A percentile compares a stretch with the other conserved stretches of the same genome.
Conservation (phyloP, 352 stramenopile species). For the Phytophthora pini region DNA sequence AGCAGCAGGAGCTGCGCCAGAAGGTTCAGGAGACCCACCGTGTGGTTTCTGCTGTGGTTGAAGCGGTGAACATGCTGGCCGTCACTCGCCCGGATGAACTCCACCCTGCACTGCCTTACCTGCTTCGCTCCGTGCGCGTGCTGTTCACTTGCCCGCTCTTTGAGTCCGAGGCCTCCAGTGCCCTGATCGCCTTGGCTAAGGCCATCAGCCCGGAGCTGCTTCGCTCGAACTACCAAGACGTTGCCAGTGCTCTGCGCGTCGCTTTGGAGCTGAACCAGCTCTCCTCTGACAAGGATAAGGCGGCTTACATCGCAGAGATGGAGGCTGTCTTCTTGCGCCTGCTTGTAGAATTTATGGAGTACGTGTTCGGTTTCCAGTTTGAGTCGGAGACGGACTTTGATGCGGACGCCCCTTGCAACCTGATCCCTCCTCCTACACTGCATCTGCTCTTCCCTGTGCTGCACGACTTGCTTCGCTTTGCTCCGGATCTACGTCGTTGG, state of each 20-base stretch:
- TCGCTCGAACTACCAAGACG: slow-evolving; percentile 68
- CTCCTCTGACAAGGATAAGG: slow-evolving; percentile 47
- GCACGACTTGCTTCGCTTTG: slow-evolving; percentile 55
- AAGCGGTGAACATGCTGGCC: slow-evolving; percentile 71
- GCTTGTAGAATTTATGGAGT: slow-evolving; percentile 70
- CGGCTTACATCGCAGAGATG: slow-evolving; percentile 43
- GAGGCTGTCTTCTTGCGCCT: slow-evolving; percentile 65
- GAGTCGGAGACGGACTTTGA: slow-evolving; percentile 84
- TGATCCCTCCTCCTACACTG: slow-evolving; percentile 73
- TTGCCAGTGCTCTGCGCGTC: slow-evolving; percentile 66
- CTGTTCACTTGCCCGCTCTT: slow-evolving; percentile 76
- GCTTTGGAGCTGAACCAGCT: slow-evolving; percentile 54
- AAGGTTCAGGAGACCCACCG: slow-evolving; percentile 53
- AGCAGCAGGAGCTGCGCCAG: slow-evolving; percentile 66
- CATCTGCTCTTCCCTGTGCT: slow-evolving; percentile 84
- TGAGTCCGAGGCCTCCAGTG: slow-evolving; percentile 39
- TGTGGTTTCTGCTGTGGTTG: slow-evolving; percentile 58
- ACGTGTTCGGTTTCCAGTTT: slow-evolving; percentile 86
- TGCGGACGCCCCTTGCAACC: slow-evolving; percentile 62
- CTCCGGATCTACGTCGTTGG: slow-evolving; percentile 68
- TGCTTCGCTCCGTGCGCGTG: slow-evolving; percentile 56
- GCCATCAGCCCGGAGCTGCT: slow-evolving; percentile 71
- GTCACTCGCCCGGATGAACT: slow-evolving; percentile 66
- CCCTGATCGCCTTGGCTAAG: slow-evolving; percentile 57
- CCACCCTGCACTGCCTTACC: slow-evolving; percentile 70